phyloP scores from a whole-genome alignment of 805 yeast species.

The Sungouiella blattae region DNA sequence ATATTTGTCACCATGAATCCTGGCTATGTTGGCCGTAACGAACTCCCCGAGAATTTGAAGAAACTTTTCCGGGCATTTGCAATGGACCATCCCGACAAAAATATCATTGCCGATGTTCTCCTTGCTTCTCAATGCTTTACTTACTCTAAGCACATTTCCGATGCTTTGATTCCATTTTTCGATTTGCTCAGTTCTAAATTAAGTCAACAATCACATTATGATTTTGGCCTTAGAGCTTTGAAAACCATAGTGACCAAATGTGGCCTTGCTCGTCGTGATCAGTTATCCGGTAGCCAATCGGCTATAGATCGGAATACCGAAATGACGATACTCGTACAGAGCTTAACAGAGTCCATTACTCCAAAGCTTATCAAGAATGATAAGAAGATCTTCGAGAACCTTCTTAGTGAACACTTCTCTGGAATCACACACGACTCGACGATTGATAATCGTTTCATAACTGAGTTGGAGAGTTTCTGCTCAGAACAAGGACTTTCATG shows the following conservation, averaged over 20 bases:
- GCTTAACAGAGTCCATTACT: constrained; percentile 57
- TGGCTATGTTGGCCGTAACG: constrained; percentile 76
- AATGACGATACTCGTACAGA: constrained; percentile 38
- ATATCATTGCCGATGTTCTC: constrained; percentile 66
- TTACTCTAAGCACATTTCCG: constrained; percentile 43
- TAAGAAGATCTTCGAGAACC: constrained; percentile 27
- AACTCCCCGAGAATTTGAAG: constrained; percentile 81
- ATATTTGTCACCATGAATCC: constrained; percentile 92
- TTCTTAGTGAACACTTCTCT: constrained; percentile 11
- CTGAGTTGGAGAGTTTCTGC: constrained; percentile 24
- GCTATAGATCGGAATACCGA: constrained; percentile 8
- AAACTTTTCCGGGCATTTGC: constrained; percentile 73
- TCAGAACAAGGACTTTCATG: constrained; percentile 25
- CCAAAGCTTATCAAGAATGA: constrained; percentile 68
- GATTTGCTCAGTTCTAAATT: constrained; percentile 33
- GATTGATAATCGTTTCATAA: constrained; percentile 23
- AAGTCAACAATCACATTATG: constrained; percentile 71
- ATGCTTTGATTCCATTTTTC: constrained; percentile 54
- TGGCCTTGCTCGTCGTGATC: constrained; percentile 40
- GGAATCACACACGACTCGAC: constrained; percentile 13
- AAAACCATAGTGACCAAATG: constrained; percentile 63
- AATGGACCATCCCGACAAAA: constrained; percentile 68
- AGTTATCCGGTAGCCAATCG: background rate
- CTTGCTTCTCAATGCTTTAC: constrained; percentile 69
- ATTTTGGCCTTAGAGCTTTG: constrained; percentile 83